A percentile compares a stretch with the other conserved stretches of the same genome.
phyloP scores from a whole-genome alignment of 768 basidiomycete genomes.

The Naganishia randhawae region DNA sequence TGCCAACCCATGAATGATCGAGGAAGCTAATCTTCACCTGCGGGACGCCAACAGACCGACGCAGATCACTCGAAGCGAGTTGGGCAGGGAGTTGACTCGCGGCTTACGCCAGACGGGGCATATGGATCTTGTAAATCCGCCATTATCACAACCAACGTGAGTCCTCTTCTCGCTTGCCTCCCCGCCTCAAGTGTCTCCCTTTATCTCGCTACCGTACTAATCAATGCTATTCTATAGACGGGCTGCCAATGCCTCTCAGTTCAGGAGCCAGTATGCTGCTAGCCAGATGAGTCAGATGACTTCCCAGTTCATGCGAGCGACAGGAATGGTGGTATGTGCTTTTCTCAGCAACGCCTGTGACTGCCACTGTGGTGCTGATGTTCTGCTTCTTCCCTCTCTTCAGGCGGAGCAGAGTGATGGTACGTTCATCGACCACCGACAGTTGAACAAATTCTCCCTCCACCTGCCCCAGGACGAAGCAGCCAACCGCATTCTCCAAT shows the following conservation, averaged over 20 bases:
- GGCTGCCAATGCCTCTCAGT: constrained; percentile 31
- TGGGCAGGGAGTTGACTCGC: constrained; percentile 70
- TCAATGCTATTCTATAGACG: constrained; percentile 25
- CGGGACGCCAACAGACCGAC: constrained; percentile 57
- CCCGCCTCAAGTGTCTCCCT: background rate
- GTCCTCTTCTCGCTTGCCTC: background rate
- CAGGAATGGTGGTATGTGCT: constrained; percentile 44
- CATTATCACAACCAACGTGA: constrained; percentile 39
- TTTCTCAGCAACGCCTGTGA: background rate
- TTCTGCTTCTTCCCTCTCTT: background rate
- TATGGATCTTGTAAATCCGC: constrained; percentile 67
- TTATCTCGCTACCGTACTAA: no score
- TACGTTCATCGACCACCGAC: constrained; percentile 2
- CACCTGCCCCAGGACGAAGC: constrained; percentile 8
- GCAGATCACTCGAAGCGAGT: constrained; percentile 58
- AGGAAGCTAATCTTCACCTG: constrained; percentile 17
- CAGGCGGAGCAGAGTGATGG: constrained; percentile 15
- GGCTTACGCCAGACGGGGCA: constrained; percentile 68
- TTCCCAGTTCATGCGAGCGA: constrained; percentile 46
- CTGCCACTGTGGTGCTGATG: background rate
- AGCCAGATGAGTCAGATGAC: constrained; percentile 41
- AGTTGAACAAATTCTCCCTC: constrained; percentile 23
- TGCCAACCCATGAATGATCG: background rate
- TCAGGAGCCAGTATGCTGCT: constrained; percentile 28
- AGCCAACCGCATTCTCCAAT: background rate